A percentile compares a stretch with the other conserved stretches of the same genome.
Evolutionary conservation across 208 protist species (phyloP).

Genomic region (Leishmania gerbilli): DNA sequence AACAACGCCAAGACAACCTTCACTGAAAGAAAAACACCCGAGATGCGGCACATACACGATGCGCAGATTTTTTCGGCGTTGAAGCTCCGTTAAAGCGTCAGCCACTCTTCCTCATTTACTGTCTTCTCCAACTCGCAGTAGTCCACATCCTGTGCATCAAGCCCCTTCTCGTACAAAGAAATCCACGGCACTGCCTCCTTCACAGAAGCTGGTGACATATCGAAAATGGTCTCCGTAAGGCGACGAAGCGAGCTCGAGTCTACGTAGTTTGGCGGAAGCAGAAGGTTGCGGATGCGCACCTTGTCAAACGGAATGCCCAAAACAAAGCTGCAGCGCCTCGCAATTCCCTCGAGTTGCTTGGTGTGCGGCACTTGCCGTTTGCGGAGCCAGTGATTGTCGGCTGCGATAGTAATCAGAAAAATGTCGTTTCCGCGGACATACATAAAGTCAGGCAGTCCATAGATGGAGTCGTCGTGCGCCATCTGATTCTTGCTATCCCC

Average conservation of each 20-base stretch:
- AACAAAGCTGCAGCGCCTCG: constrained; percentile 74
- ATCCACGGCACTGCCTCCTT: constrained; percentile 53
- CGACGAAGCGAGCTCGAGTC: constrained; percentile 69
- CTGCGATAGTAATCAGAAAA: constrained; percentile 81
- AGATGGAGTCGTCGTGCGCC: constrained; percentile 59
- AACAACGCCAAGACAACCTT: constrained; percentile 1
- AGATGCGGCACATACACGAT: background rate
- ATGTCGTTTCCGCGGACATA: constrained; percentile 68
- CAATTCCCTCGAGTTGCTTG: constrained; percentile 88
- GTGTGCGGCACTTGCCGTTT: constrained; percentile 80
- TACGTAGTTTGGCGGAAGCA: constrained; percentile 78
- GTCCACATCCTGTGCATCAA: constrained; percentile 76
- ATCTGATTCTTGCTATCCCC: constrained; percentile 59
- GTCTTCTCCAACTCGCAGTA: constrained; percentile 68
- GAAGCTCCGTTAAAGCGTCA: constrained; percentile 52
- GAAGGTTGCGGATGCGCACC: constrained; percentile 71
- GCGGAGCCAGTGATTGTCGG: constrained; percentile 80
- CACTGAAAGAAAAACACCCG: background rate
- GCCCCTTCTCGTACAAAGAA: constrained; percentile 68
- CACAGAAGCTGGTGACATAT: constrained; percentile 14
- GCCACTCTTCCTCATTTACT: constrained; percentile 81
- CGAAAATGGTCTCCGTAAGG: constrained; percentile 55
- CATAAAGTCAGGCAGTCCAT: constrained; percentile 83
- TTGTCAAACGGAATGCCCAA: constrained; percentile 73
- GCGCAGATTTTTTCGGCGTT: background rate